phyloP scores from a whole-genome alignment of 208 protist genomes.

The Phytomonas sp. region DNA sequence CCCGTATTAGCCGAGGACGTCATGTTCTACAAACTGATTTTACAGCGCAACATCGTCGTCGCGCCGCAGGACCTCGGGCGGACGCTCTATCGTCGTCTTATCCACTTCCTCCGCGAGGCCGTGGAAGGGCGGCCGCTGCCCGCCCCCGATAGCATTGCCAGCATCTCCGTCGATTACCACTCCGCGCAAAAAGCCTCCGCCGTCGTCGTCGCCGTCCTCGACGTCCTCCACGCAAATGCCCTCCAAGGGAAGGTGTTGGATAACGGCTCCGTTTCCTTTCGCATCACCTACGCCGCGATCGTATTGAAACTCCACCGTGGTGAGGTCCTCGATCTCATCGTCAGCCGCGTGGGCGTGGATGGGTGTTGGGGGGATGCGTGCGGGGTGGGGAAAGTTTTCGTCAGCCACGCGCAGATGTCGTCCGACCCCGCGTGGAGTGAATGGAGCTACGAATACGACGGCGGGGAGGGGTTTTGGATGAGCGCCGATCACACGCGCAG shows the following conservation, averaged over 20 bases:
- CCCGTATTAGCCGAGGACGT: not conserved
- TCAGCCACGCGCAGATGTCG: slow-evolving; percentile 64
- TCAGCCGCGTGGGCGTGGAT: slow-evolving; percentile 51
- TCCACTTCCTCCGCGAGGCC: slow-evolving; percentile 49
- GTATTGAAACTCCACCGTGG: slow-evolving; percentile 78
- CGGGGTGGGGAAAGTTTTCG: slow-evolving; percentile 68
- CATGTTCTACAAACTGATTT: slow-evolving; percentile 81
- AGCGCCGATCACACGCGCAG: slow-evolving; percentile 48
- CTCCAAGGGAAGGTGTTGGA: slow-evolving; percentile 75
- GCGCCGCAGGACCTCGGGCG: slow-evolving; percentile 51
- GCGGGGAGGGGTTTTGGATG: slow-evolving; percentile 44
- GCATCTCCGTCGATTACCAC: slow-evolving; percentile 22
- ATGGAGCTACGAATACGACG: slow-evolving; percentile 64
- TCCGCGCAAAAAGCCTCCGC: slow-evolving; percentile 54
- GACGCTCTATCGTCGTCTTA: slow-evolving; percentile 57
- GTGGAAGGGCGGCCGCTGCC: slow-evolving; percentile 74
- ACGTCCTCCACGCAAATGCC: slow-evolving; percentile 61
- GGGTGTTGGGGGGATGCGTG: slow-evolving; percentile 71
- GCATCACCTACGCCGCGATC: slow-evolving; percentile 70
- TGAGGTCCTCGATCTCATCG: slow-evolving; percentile 77
- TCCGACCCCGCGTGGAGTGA: slow-evolving; percentile 18
- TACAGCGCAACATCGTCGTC: slow-evolving; percentile 66
- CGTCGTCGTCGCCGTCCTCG: slow-evolving; percentile 66
- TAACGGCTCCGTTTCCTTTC: slow-evolving; percentile 66
- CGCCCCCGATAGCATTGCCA: slow-evolving; percentile 28